Conservation (phyloP, 306 rosid genomes). For the Rosa multiflora region DNA sequence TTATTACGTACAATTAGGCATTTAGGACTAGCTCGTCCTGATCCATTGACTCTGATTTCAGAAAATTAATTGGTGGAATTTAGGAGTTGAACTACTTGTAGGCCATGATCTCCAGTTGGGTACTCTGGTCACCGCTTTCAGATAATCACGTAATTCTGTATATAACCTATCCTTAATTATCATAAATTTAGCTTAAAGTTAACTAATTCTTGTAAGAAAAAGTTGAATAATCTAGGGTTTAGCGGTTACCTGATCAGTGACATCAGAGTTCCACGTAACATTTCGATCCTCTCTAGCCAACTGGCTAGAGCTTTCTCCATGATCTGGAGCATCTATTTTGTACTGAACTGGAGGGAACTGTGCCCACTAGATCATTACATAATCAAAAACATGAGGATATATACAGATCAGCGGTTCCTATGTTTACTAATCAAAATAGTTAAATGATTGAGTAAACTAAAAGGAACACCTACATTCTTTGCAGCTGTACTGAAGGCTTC, state of each 20-base stretch:
- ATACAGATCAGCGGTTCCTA: neutral
- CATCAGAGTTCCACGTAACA: slow-evolving; percentile 38
- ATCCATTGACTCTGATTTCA: slow-evolving; percentile 9
- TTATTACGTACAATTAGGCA: neutral
- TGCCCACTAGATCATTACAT: slow-evolving; percentile 62
- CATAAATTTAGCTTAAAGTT: neutral
- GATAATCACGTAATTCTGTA: neutral
- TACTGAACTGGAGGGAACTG: slow-evolving; percentile 65
- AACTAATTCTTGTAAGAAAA: neutral
- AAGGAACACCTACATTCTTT: slow-evolving; percentile 54
- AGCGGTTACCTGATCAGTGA: slow-evolving; percentile 13
- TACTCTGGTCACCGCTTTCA: neutral
- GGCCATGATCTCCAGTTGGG: slow-evolving; percentile 8
- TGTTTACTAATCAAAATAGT: neutral
- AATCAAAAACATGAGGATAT: neutral
- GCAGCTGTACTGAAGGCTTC: slow-evolving; percentile 93
- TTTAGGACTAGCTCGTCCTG: neutral
- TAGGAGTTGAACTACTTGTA: slow-evolving; percentile 5
- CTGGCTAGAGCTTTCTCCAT: slow-evolving; percentile 47
- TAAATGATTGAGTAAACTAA: neutral
- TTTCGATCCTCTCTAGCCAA: slow-evolving; percentile 29
- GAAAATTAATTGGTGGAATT: slow-evolving; percentile 11
- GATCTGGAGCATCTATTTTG: slow-evolving; percentile 34
- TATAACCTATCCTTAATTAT: neutral
- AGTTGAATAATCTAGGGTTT: neutral